Evolutionary conservation across 257 asterid species (phyloP).

Genomic region (Penstemon barbatus): DNA sequence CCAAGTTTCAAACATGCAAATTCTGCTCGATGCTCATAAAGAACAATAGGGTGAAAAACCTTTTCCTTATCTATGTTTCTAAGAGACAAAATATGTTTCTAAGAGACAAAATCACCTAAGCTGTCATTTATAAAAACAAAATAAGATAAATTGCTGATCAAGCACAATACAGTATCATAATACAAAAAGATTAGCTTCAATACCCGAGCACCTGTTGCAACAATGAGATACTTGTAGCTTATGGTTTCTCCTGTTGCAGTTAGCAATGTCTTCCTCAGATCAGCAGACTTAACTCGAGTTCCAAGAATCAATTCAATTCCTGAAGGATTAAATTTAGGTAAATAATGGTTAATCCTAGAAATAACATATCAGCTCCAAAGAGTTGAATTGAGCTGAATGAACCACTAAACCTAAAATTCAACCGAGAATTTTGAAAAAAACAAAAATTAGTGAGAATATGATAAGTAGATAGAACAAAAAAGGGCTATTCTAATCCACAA

Average conservation of each 20-base stretch:
- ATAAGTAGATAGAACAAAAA: no score
- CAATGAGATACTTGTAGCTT: slow-evolving; percentile 80
- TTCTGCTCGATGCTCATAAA: not conserved
- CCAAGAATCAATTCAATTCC: slow-evolving; percentile 90
- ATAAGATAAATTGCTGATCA: slow-evolving; percentile 20
- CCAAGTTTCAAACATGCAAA: slow-evolving; percentile 1
- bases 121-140: not conserved
- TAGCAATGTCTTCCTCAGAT: slow-evolving; percentile 69
- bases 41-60: not conserved
- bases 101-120: not conserved
- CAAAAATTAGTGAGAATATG: no score
- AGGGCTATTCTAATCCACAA: no score
- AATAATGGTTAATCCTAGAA: slow-evolving; percentile 1
- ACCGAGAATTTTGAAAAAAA: no score
- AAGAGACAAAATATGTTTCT: not conserved
- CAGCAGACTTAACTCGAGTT: slow-evolving; percentile 80
- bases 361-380: not conserved
- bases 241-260: slow-evolving; percentile 86
- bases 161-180: slow-evolving; percentile 25
- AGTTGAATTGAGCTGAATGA: no score
- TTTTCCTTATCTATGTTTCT: not conserved
- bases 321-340: slow-evolving; percentile 32
- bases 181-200: slow-evolving; percentile 35
- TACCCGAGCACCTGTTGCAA: slow-evolving; percentile 99
- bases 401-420: no score